Evolutionary conservation across 2,329 filamentous ascomycete species (phyloP).

Genomic region (Aspergillus quadricinctus): DNA sequence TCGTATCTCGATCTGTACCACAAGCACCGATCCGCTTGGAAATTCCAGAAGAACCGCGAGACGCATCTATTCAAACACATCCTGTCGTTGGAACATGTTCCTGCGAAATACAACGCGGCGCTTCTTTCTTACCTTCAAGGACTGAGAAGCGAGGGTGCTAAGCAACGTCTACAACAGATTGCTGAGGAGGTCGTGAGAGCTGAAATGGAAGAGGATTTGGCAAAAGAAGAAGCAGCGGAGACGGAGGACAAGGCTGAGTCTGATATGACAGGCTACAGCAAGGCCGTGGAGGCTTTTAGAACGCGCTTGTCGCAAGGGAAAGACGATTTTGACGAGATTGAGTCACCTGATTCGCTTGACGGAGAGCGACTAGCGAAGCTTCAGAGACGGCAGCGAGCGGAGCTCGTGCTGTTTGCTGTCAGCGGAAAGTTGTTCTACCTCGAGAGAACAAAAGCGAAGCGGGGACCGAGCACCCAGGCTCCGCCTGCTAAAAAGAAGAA

Average conservation of each 20-base stretch:
- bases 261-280: conserved; percentile 37
- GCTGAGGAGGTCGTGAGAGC: conserved; percentile 56
- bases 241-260: conserved; percentile 12
- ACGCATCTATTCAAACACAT: conserved; percentile 78
- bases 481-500: conserved; percentile 33
- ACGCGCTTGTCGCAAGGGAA: conserved; percentile 21
- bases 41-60: conserved; percentile 94
- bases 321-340: conserved; percentile 20
- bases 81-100: conserved; percentile 68
- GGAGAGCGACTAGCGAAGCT: conserved; percentile 26
- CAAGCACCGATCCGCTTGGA: conserved; percentile 69
- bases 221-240: conserved; percentile 5
- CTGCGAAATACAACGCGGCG: conserved; percentile 62
- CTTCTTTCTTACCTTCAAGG: conserved; percentile 76
- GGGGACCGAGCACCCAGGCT: conserved; percentile 14
- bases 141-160: conserved; percentile 69
- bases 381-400: conserved; percentile 34
- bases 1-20: conserved; percentile 75
- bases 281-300: conserved; percentile 50
- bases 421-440: conserved; percentile 25
- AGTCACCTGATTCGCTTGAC: conserved; percentile 19
- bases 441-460: conserved; percentile 22
- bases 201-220: conserved; percentile 39
- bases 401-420: conserved; percentile 34
- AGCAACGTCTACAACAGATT: conserved; percentile 59